Conservation (phyloP, 2,329 filamentous ascomycete species). For the Albophoma yamanashiensis region DNA sequence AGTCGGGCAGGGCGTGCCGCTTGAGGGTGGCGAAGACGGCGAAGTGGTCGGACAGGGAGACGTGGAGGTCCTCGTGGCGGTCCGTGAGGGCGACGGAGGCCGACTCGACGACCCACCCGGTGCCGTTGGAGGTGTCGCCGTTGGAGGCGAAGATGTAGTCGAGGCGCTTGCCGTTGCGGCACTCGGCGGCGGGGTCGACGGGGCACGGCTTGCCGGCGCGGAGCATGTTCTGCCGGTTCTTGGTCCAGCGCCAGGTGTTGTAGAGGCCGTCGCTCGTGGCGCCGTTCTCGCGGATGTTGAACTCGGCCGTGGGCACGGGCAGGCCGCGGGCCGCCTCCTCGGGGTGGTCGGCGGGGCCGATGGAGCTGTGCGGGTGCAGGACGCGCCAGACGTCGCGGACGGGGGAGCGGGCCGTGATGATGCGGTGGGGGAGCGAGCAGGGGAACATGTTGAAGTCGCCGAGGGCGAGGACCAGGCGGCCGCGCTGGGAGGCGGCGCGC, state of each 20-base stretch:
- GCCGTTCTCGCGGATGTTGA: slow-evolving; percentile 72
- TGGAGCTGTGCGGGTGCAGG: slow-evolving; percentile 70
- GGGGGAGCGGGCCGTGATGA: slow-evolving; percentile 69
- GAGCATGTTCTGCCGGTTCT: slow-evolving; percentile 56
- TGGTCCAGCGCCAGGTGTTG: slow-evolving; percentile 91
- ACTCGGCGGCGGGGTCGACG: slow-evolving; percentile 54
- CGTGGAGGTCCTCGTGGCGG: slow-evolving; percentile 69
- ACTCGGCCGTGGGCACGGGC: slow-evolving; percentile 63
- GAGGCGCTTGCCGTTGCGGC: slow-evolving; percentile 72
- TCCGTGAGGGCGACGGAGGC: slow-evolving; percentile 70
- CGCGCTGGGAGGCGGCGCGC: slow-evolving; percentile 66
- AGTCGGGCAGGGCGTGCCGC: slow-evolving; percentile 26
- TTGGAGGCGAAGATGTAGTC: slow-evolving; percentile 87
- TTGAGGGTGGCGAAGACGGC: slow-evolving; percentile 72
- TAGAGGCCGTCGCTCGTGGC: slow-evolving; percentile 75
- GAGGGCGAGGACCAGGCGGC: slow-evolving; percentile 73
- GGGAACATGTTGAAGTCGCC: slow-evolving; percentile 99
- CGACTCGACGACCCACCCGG: slow-evolving; percentile 57
- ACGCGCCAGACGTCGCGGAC: slow-evolving; percentile 79
- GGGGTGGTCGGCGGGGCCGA: slow-evolving; percentile 60
- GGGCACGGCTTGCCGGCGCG: slow-evolving; percentile 43
- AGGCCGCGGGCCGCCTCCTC: slow-evolving; percentile 55
- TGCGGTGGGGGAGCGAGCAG: slow-evolving; percentile 67
- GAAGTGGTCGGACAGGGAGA: slow-evolving; percentile 91
- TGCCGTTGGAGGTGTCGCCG: slow-evolving; percentile 22